Conservation (phyloP, 768 basidiomycete species). For the Rhizopogon vinicolor region DNA sequence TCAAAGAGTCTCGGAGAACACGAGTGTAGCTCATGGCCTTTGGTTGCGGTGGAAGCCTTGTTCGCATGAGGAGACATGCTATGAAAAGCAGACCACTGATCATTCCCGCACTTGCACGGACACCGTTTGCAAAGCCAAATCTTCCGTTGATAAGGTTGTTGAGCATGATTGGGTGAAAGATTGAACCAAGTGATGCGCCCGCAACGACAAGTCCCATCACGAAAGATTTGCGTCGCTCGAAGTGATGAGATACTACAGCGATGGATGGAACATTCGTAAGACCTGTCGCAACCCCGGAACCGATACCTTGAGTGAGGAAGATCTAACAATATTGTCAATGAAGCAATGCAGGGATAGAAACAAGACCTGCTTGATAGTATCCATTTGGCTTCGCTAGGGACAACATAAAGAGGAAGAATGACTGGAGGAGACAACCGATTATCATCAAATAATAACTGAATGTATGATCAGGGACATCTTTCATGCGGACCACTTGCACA, state of each 20-base stretch:
- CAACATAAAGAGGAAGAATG: slow-evolving; percentile 32
- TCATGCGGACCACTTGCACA: too few species aligned
- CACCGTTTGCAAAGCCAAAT: slow-evolving; percentile 39
- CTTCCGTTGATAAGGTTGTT: slow-evolving; percentile 39
- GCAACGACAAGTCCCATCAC: slow-evolving; percentile 43
- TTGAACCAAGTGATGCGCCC: slow-evolving; percentile 48
- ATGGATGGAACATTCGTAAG: slow-evolving; percentile 40
- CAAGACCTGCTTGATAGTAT: slow-evolving; percentile 29
- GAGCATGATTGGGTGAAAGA: slow-evolving; percentile 56
- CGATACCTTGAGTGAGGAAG: slow-evolving; percentile 40
- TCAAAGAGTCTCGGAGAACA: slow-evolving; percentile 21
- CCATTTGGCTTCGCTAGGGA: slow-evolving; percentile 29
- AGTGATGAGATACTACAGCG: slow-evolving; percentile 40
- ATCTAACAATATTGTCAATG: slow-evolving; percentile 18
- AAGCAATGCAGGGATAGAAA: not conserved
- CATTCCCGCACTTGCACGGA: slow-evolving; percentile 35
- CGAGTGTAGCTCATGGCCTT: not conserved
- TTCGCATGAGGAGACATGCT: slow-evolving; percentile 33
- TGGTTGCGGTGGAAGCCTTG: slow-evolving; percentile 32
- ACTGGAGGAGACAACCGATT: slow-evolving; percentile 19
- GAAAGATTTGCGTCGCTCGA: slow-evolving; percentile 32
- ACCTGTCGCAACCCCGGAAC: slow-evolving; percentile 37
- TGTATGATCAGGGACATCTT: too few species aligned
- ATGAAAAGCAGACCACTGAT: slow-evolving; percentile 31
- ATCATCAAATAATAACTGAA: slow-evolving; percentile 10